Conservation (phyloP, 1,284 basidiomycete species). For the Cryptococcus hybrid region DNA sequence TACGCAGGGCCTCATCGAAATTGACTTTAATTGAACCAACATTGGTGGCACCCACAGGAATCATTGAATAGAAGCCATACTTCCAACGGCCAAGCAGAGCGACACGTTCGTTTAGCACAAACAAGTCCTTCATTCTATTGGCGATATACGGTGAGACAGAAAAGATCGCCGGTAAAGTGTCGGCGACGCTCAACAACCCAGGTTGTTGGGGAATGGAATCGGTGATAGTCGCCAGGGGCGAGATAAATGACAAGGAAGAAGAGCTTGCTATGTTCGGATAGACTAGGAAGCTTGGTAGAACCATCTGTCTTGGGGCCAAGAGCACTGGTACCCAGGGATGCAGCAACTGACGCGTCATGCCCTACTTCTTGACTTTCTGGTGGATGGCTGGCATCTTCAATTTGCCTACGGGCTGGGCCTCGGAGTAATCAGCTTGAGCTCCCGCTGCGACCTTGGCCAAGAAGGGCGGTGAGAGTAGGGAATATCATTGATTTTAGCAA, state of each 20-base stretch:
- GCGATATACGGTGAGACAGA: conserved; percentile 97
- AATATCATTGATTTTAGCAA: conserved; percentile 96
- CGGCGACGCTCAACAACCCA: conserved; percentile 97
- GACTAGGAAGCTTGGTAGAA: conserved; percentile 51
- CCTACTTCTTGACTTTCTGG: conserved; percentile 52
- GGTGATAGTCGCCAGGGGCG: conserved; percentile 97
- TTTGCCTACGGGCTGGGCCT: conserved; percentile 14
- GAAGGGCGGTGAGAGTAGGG: conserved; percentile 87
- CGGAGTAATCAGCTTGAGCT: conserved; percentile 1
- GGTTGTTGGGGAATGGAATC: conserved; percentile 91
- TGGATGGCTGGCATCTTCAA: conserved; percentile 40
- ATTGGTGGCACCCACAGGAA: conserved; percentile 97
- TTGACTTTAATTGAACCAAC: conserved; percentile 96
- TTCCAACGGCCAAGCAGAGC: conserved; percentile 94
- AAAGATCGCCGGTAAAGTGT: conserved; percentile 96
- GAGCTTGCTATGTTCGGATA: conserved; percentile 67
- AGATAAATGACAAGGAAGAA: conserved; percentile 97
- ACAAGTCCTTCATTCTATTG: conserved; percentile 84
- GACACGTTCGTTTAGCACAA: conserved; percentile 96
- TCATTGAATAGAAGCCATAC: conserved; percentile 95
- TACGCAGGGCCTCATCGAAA: conserved; percentile 88
- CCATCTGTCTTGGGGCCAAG: conserved; percentile 54
- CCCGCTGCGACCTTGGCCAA: conserved; percentile 42
- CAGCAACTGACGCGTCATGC: conserved; percentile 60
- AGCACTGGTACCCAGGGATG: conserved; percentile 46